Evolutionary conservation across 257 asterid species (phyloP), one percentile per base, ranked within the genome.

Genomic region (Datura wrightii): DNA sequence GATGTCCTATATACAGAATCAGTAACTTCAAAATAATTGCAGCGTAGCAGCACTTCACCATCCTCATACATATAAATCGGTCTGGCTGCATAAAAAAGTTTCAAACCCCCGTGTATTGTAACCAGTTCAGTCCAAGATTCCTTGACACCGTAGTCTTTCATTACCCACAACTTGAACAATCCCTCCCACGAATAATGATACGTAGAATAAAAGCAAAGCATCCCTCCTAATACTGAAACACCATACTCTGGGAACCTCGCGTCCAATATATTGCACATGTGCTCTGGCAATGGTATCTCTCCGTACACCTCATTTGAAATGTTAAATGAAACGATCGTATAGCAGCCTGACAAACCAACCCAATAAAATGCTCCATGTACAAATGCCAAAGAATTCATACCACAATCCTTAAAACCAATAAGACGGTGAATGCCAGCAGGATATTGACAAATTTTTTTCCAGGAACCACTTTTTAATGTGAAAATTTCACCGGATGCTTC

Each of bases 41-140:
- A 65, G 44, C 44, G 71, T 65, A 65, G n/a, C n/a, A 63, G 42
- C 71, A 63, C 44, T 34, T 65, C 71, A 65, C 71, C 44, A 65
- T 65, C 71, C n/a, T 44, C 71, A 65, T 31, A 63, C 42, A 31
- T 63, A 63, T 63, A 63, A 31, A 63, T 11, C n/a, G 71, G 44
- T 34, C 11, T 31, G 39, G 44, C 71, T 63, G 71, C 5, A 34
- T 10, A 63, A 19, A 34, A 65, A 34, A 13, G 34, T 6, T 0
- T 0, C 0, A 1, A 4, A 65, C 8, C 2, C 14, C 44, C 44
- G 34, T 1, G n/a, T 65, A 65, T 13, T 1, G 19, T 34, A 65
- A 31, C n/a, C n/a, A 65, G 11, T 65, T 34, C 44, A 13, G 10
- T 65, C 5, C 72, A 65, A n/a, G n/a, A n/a, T n/a, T n/a, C n/a